Percentiles rank a stretch among this genome's conserved stretches.
Conservation (phyloP, 1,284 basidiomycete species). For the Ceratorhiza oryzae-sativae region DNA sequence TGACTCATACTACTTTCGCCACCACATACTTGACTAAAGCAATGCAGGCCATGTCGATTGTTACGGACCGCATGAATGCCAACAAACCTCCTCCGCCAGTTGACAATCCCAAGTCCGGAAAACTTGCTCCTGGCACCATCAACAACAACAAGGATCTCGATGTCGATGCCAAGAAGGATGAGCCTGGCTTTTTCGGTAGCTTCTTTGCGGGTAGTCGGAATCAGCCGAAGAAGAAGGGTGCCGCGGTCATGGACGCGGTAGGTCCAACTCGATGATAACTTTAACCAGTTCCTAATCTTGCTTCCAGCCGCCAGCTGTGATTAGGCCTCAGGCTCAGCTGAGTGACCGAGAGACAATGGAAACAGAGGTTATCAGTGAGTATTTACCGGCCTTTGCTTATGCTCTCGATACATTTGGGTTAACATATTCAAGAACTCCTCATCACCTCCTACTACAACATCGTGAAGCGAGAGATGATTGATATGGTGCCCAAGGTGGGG, state of each 20-base stretch:
- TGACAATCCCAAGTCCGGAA: constrained; percentile 74
- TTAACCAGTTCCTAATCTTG: constrained; percentile 22
- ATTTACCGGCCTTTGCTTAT: constrained; percentile 44
- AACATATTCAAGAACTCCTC: constrained; percentile 69
- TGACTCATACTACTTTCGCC: constrained; percentile 42
- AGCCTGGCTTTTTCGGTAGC: constrained; percentile 92
- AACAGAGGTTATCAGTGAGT: constrained; percentile 98
- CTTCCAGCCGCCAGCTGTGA: constrained; percentile 78
- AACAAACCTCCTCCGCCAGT: constrained; percentile 70
- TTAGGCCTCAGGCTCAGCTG: constrained; percentile 91
- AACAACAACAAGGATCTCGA: constrained; percentile 97
- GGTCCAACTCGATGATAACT: constrained; percentile 44
- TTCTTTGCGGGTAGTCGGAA: constrained; percentile 74
- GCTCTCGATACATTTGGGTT: neutral
- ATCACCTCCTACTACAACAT: constrained; percentile 96
- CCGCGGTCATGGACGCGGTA: constrained; percentile 81
- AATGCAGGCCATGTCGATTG: constrained; percentile 84
- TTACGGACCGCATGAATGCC: constrained; percentile 83
- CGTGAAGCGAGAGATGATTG: constrained; percentile 99
- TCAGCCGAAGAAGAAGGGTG: constrained; percentile 73
- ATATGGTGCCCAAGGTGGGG: constrained; percentile 88
- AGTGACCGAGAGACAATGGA: constrained; percentile 98
- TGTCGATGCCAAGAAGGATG: constrained; percentile 86
- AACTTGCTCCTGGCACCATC: constrained; percentile 65
- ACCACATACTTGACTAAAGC: neutral